Percentiles rank a stretch among this genome's conserved stretches.
phyloP scores from a whole-genome alignment of 768 basidiomycete genomes.

The Kwoniella mangroviensis region DNA sequence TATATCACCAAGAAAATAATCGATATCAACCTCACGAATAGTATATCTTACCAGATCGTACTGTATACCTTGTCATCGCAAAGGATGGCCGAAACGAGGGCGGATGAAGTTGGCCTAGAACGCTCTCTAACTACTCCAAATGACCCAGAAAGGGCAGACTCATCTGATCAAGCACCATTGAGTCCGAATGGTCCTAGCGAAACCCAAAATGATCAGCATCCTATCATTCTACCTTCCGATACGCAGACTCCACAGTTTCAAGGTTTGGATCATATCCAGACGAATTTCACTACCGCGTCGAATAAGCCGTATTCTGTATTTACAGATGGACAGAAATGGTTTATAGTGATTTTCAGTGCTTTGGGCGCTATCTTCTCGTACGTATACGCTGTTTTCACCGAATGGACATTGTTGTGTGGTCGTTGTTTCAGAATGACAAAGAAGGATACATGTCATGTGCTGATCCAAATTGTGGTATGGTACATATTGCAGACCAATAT shows the following conservation, averaged over 20 bases:
- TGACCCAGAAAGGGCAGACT: too few relatives aligned
- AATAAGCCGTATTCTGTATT: constrained; percentile 40
- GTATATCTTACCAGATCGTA: too few relatives aligned
- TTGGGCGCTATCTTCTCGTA: constrained; percentile 48
- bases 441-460: not conserved
- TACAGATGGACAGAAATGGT: constrained; percentile 35
- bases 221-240: not conserved
- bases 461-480: not conserved
- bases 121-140: not conserved
- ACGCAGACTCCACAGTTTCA: constrained; percentile 5
- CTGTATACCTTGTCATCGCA: not conserved
- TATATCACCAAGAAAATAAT: too few relatives aligned
- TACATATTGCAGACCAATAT: constrained; percentile 13
- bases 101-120: constrained; percentile 6
- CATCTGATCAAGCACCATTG: too few relatives aligned
- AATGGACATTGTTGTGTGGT: not conserved
- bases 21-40: too few relatives aligned
- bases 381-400: constrained; percentile 40
- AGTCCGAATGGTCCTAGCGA: not conserved
- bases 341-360: constrained; percentile 41
- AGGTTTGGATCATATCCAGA: constrained; percentile 17
- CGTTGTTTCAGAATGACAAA: not conserved
- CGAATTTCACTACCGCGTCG: constrained; percentile 15
- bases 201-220: not conserved
- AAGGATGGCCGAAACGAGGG: constrained; percentile 6